A percentile compares a stretch with the other conserved stretches of the same genome.
These are phyloP conservation scores for Jamesozyma jinghongensis DNA, from an alignment of 805 yeast genomes.

Conservation along the genomic window DNA sequence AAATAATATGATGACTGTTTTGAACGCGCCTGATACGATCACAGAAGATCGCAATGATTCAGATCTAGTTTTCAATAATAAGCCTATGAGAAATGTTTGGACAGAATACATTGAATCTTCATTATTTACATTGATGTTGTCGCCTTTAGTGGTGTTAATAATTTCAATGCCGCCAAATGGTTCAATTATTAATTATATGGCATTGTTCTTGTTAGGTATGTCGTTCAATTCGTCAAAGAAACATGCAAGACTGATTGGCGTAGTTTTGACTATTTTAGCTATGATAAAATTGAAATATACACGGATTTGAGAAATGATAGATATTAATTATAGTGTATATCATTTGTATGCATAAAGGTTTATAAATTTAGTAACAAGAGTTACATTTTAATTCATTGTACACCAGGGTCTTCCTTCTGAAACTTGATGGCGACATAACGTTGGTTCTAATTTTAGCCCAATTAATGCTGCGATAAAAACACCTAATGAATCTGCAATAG, in stretches of 20 bases:
- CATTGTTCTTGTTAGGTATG: slow-evolving; percentile 10
- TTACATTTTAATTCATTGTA: slow-evolving; percentile 29
- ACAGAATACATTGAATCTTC: background rate
- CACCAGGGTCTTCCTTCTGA: slow-evolving; percentile 77
- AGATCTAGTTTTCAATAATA: too few relatives aligned
- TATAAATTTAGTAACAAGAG: too few relatives aligned
- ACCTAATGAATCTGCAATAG: slow-evolving; percentile 79
- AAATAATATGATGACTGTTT: too few relatives aligned
- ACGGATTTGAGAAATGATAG: too few relatives aligned
- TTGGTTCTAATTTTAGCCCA: slow-evolving; percentile 66
- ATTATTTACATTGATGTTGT: background rate
- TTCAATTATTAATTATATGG: slow-evolving; percentile 3
- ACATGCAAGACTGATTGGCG: slow-evolving; percentile 1
- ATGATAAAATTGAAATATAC: too few relatives aligned
- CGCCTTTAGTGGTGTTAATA: background rate
- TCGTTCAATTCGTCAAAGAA: slow-evolving; percentile 4
- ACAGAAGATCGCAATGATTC: too few relatives aligned
- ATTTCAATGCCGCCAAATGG: background rate
- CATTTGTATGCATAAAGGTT: too few relatives aligned
- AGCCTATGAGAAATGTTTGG: background rate
- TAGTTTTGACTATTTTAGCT: background rate
- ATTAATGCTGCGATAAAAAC: slow-evolving; percentile 71
- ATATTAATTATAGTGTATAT: too few relatives aligned
- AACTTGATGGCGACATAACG: slow-evolving; percentile 64
- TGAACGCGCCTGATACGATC: too few relatives aligned